A percentile compares a stretch with the other conserved stretches of the same genome.
These are phyloP conservation scores for Clarireedia paspali DNA, from an alignment of 2,329 filamentous ascomycete genomes.

Conservation along the genomic window DNA sequence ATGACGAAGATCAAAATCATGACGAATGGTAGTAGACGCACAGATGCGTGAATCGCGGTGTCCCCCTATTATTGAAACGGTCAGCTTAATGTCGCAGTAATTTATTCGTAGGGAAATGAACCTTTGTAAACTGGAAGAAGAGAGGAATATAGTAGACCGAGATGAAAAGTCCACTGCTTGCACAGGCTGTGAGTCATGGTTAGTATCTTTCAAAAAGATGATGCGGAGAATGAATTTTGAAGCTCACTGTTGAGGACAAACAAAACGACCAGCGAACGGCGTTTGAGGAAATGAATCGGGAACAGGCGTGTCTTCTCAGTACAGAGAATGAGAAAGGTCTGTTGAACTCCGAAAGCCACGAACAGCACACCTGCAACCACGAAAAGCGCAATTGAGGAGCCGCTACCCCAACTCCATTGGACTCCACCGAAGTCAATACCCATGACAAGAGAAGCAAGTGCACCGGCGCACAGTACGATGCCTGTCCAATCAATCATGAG, in stretches of 20 bases:
- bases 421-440: not conserved
- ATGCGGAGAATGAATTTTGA: slow-evolving; percentile 1
- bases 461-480: slow-evolving; percentile 2
- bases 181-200: slow-evolving; percentile 23
- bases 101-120: not conserved
- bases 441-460: slow-evolving; percentile 14
- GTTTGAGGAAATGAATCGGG: slow-evolving; percentile 16
- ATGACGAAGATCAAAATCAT: not conserved
- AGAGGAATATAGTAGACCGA: slow-evolving; percentile 27
- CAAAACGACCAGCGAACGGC: no score
- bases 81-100: not conserved
- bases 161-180: slow-evolving; percentile 32
- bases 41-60: slow-evolving; percentile 35
- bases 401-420: not conserved
- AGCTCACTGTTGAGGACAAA: slow-evolving; percentile 5
- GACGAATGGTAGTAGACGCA: slow-evolving; percentile 24
- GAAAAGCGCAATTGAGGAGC: slow-evolving; percentile 21
- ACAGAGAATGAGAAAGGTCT: slow-evolving; percentile 17
- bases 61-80: slow-evolving; percentile 26
- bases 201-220: not conserved
- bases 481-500: slow-evolving; percentile 30
- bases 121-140: slow-evolving; percentile 37
- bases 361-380: slow-evolving; percentile 36
- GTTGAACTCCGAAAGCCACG: slow-evolving; percentile 4
- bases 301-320: slow-evolving; percentile 12